A percentile compares a stretch with the other conserved stretches of the same genome.
Conservation (phyloP, 306 rosid genomes). For the Lathyrus oleraceus region DNA sequence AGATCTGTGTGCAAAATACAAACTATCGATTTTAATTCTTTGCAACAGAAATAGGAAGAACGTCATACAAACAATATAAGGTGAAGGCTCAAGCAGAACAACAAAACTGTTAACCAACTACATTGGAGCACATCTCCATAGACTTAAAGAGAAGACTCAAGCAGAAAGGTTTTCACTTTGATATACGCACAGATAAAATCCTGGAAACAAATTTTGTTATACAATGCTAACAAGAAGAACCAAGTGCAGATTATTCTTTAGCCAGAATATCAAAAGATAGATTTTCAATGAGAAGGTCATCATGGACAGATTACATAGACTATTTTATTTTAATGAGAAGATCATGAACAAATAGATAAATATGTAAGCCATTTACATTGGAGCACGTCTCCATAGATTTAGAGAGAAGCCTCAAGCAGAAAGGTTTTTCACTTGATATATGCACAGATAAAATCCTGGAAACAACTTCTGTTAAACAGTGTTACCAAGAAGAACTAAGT, state of each 20-base stretch:
- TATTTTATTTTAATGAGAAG: no score
- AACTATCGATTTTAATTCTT: not conserved
- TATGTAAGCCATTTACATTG: slow-evolving; percentile 81
- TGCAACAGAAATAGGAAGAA: not conserved
- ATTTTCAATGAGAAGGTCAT: no score
- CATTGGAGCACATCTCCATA: slow-evolving; percentile 66
- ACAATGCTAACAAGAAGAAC: not conserved
- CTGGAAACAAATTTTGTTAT: slow-evolving; percentile 40
- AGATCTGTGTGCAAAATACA: slow-evolving; percentile 62
- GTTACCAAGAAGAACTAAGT: slow-evolving; percentile 76
- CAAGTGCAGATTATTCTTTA: no score
- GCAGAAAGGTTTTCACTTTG: slow-evolving; percentile 66
- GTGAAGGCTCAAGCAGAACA: not conserved
- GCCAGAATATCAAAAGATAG: no score
- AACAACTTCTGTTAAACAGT: slow-evolving; percentile 34
- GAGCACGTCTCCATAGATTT: slow-evolving; percentile 45
- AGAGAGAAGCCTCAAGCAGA: slow-evolving; percentile 86
- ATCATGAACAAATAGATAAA: not conserved
- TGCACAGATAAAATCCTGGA: slow-evolving; percentile 86
- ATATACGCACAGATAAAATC: slow-evolving; percentile 86
- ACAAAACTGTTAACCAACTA: slow-evolving; percentile 58
- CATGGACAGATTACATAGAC: no score
- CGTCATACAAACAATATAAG: not conserved
- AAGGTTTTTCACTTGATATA: slow-evolving; percentile 52
- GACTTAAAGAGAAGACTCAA: slow-evolving; percentile 64